phyloP scores from a whole-genome alignment of 352 stramenopile species.

The Nothophytophthora sp. region DNA sequence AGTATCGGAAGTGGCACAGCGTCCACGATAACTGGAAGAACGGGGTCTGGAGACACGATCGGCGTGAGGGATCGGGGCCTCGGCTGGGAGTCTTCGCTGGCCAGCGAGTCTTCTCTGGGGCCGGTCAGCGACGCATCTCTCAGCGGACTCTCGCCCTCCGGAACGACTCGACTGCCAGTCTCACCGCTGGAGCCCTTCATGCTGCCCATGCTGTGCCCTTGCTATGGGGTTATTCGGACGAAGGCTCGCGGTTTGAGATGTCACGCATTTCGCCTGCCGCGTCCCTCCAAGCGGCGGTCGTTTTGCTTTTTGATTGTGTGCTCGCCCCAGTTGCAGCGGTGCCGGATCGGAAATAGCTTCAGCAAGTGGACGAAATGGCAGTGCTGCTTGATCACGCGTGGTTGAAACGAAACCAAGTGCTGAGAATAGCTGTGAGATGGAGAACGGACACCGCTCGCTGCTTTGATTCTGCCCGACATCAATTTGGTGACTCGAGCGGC shows the following conservation, averaged over 20 bases:
- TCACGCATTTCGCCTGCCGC: slow-evolving; percentile 3
- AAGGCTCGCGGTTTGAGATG: slow-evolving; percentile 7
- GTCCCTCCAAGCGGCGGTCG: slow-evolving; percentile 10
- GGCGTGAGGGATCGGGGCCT: slow-evolving; percentile 15
- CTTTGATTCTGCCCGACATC: too few relatives aligned
- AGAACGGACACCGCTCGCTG: too few relatives aligned
- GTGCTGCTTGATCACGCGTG: too few relatives aligned
- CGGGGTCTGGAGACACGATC: slow-evolving; percentile 5
- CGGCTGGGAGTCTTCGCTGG: slow-evolving; percentile 5
- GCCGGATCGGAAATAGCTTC: too few relatives aligned
- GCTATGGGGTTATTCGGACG: slow-evolving; percentile 7
- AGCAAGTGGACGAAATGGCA: too few relatives aligned
- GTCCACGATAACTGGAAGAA: too few relatives aligned
- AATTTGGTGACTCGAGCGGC: too few relatives aligned
- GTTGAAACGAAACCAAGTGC: slow-evolving; percentile 14
- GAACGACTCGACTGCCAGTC: slow-evolving; percentile 20
- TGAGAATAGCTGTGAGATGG: too few relatives aligned
- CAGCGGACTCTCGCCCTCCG: slow-evolving; percentile 12
- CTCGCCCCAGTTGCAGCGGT: background rate
- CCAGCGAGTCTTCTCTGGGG: background rate
- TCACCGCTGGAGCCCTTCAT: slow-evolving; percentile 25
- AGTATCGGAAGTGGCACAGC: too few relatives aligned
- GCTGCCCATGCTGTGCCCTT: slow-evolving; percentile 12
- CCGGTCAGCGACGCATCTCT: slow-evolving; percentile 4
- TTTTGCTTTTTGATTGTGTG: slow-evolving; percentile 25